These are phyloP conservation scores for Coemansia sp. DNA, from an alignment of 192 early-diverging fungal species.

Conservation along the genomic window DNA sequence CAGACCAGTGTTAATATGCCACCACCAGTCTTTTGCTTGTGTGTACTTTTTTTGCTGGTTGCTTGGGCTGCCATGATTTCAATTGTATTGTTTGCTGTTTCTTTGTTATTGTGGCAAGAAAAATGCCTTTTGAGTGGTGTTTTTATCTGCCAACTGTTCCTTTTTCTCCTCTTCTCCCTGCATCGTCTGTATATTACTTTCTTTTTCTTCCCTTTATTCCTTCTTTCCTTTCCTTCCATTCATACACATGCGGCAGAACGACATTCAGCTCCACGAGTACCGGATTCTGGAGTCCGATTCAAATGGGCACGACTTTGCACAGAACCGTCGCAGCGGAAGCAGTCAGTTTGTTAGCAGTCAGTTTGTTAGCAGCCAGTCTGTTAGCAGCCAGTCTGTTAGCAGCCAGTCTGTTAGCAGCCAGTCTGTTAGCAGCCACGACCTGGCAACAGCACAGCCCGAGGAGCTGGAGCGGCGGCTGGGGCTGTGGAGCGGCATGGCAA, in stretches of 20 bases:
- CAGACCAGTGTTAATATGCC: too few relatives aligned
- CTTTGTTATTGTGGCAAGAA: too few relatives aligned
- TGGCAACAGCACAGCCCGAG: not conserved
- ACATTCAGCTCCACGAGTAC: conserved; percentile 3
- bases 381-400: not conserved
- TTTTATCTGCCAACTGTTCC: not conserved
- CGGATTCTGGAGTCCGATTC: not conserved
- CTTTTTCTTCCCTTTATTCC: too few relatives aligned
- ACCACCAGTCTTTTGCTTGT: too few relatives aligned
- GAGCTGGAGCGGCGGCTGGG: conserved; percentile 47
- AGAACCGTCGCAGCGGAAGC: too few relatives aligned
- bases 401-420: not conserved
- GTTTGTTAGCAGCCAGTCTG: too few relatives aligned
- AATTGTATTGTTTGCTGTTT: too few relatives aligned
- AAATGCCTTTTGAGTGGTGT: too few relatives aligned
- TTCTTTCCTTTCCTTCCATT: not conserved
- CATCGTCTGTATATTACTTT: not conserved
- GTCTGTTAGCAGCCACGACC: not conserved
- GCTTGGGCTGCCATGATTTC: too few relatives aligned
- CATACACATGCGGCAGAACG: conserved; percentile 1
- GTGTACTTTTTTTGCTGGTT: not conserved
- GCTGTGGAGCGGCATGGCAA: conserved; percentile 51
- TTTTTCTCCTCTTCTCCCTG: not conserved
- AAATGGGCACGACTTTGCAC: not conserved
- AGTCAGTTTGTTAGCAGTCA: too few relatives aligned